These are phyloP conservation scores for Ascocoryne sarcoides DNA, from an alignment of 2,329 filamentous ascomycete species.

Conservation along the genomic window DNA sequence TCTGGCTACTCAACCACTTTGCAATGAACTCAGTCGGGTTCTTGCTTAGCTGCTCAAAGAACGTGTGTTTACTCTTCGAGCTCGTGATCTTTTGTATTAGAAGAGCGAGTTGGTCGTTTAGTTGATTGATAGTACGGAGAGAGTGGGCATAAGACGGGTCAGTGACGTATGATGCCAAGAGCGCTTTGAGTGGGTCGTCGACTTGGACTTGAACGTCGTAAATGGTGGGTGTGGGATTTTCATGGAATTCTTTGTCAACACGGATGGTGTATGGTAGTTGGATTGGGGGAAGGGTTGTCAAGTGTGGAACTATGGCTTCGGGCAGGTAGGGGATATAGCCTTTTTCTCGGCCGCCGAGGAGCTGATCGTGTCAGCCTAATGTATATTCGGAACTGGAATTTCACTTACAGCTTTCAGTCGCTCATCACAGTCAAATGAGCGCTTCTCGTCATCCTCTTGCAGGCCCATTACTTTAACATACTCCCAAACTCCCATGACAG, in stretches of 20 bases:
- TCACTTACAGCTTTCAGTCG: conserved; percentile 61
- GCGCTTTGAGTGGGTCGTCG: conserved; percentile 69
- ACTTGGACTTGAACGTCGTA: conserved; percentile 84
- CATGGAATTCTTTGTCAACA: conserved; percentile 76
- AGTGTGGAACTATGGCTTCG: conserved; percentile 69
- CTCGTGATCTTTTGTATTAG: conserved; percentile 75
- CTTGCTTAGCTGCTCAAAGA: conserved; percentile 68
- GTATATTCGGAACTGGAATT: background rate
- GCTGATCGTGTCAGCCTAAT: conserved; percentile 35
- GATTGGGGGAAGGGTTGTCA: conserved; percentile 71
- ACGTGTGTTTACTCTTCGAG: conserved; percentile 83
- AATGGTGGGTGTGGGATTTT: conserved; percentile 66
- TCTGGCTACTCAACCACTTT: conserved; percentile 86
- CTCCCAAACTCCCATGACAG: conserved; percentile 89
- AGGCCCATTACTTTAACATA: conserved; percentile 81
- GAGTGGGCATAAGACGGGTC: conserved; percentile 62
- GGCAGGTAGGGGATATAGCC: conserved; percentile 82
- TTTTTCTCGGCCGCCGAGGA: conserved; percentile 62
- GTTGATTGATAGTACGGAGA: conserved; percentile 63
- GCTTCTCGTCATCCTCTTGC: conserved; percentile 91
- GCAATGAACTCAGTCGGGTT: conserved; percentile 80
- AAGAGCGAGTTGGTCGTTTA: conserved; percentile 80
- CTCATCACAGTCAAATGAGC: conserved; percentile 85
- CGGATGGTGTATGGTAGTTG: conserved; percentile 87
- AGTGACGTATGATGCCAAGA: conserved; percentile 55